Percentiles rank a stretch among this genome's conserved stretches.
phyloP scores from a whole-genome alignment of 1,284 basidiomycete genomes.

The Peniophora sp. region DNA sequence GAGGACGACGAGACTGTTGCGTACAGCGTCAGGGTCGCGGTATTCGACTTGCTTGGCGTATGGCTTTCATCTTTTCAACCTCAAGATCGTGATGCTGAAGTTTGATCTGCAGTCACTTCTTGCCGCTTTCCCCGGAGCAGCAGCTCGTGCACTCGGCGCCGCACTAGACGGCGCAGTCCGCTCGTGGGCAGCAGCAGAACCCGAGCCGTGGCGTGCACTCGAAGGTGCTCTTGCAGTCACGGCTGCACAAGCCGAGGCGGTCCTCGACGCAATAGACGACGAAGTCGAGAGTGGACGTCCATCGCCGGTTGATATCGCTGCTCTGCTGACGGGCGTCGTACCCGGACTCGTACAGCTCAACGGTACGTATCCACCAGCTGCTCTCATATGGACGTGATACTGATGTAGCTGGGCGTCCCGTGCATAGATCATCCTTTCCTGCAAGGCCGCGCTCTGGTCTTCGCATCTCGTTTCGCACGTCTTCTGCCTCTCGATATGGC shows the following conservation, averaged over 20 bases:
- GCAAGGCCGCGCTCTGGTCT: conserved; percentile 91
- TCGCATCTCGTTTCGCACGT: conserved; percentile 84
- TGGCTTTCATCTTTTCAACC: conserved; percentile 14
- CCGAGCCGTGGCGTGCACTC: conserved; percentile 62
- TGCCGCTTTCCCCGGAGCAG: conserved; percentile 44
- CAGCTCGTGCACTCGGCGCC: too few species aligned
- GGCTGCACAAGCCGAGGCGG: conserved; percentile 76
- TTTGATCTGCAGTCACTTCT: conserved; percentile 56
- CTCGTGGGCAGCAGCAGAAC: too few species aligned
- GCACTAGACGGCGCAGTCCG: too few species aligned
- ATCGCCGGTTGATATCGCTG: conserved; percentile 71
- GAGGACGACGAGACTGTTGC: conserved; percentile 87
- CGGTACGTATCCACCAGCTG: conserved; percentile 30
- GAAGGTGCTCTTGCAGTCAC: conserved; percentile 81
- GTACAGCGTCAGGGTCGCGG: conserved; percentile 79
- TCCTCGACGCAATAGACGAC: conserved; percentile 73
- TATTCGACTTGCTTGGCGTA: conserved; percentile 80
- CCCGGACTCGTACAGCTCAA: conserved; percentile 65
- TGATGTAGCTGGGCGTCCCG: not conserved
- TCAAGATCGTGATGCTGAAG: conserved; percentile 2
- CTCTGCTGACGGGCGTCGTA: conserved; percentile 71
- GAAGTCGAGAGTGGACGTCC: conserved; percentile 55
- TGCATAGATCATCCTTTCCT: conserved; percentile 80
- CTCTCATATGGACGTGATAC: not conserved
- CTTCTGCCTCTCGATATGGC: conserved; percentile 66